Evolutionary conservation across 805 yeast genomes (phyloP).

Genomic region (Schizosaccharomyces octosporus): DNA sequence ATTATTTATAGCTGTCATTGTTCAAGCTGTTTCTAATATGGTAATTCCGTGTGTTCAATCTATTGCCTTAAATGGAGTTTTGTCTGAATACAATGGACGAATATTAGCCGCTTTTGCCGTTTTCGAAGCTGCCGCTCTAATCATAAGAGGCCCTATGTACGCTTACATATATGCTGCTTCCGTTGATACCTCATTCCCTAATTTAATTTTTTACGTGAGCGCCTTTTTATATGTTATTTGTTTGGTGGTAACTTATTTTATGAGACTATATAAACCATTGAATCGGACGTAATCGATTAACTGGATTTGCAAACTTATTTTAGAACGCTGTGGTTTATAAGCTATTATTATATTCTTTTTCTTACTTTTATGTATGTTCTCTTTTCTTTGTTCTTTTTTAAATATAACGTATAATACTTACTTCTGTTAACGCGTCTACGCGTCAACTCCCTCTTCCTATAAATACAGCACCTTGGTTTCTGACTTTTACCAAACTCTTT

Average conservation of each 20-base stretch:
- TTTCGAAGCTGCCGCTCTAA: neutral
- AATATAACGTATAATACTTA: too few species aligned
- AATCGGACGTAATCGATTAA: neutral
- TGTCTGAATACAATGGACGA: neutral
- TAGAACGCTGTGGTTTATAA: too few species aligned
- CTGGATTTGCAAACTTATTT: too few species aligned
- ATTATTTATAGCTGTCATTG: neutral
- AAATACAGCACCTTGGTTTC: too few species aligned
- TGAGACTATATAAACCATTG: neutral
- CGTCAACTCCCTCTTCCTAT: too few species aligned
- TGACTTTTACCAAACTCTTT: too few species aligned
- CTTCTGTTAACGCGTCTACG: too few species aligned
- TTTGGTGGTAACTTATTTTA: neutral
- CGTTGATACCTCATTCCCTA: neutral
- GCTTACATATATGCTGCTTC: neutral
- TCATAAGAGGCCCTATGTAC: neutral
- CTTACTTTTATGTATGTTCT: too few species aligned
- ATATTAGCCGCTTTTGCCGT: neutral
- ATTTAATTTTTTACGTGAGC: neutral
- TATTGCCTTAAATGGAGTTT: neutral
- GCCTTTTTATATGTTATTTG: neutral
- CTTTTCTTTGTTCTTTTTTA: too few species aligned
- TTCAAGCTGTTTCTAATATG: slow-evolving; percentile 1
- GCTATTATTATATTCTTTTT: too few species aligned
- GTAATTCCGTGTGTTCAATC: neutral